These are phyloP conservation scores for Mucor racemosus DNA, from an alignment of 371 early-diverging fungal species.

Conservation along the genomic window DNA sequence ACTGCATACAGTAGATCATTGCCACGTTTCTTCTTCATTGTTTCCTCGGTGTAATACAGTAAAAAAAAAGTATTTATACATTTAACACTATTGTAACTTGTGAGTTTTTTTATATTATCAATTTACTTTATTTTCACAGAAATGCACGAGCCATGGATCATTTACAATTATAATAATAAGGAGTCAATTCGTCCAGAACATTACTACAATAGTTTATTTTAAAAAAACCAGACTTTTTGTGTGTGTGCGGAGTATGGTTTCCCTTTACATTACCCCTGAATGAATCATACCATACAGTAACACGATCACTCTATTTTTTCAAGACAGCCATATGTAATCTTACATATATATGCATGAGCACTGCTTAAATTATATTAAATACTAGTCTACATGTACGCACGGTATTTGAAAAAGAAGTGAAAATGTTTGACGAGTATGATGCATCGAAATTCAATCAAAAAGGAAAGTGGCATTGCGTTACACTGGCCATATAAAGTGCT, in stretches of 20 bases:
- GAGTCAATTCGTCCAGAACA: neutral
- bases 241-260: neutral
- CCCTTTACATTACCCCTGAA: neutral
- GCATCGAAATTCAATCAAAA: neutral
- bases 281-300: neutral
- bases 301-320: neutral
- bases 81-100: neutral
- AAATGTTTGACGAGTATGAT: neutral
- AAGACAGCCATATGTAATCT: neutral
- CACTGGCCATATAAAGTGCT: slow-evolving; percentile 1
- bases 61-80: neutral
- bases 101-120: neutral
- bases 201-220: neutral
- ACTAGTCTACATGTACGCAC: neutral
- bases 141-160: neutral
- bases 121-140: neutral
- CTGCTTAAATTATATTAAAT: neutral
- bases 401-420: neutral
- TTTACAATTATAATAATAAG: neutral
- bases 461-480: neutral
- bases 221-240: neutral
- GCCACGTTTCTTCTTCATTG: slow-evolving; percentile 4
- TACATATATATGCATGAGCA: neutral
- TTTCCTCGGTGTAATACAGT: neutral
- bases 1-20: neutral